phyloP scores from a whole-genome alignment of 257 asterid species.

The Solanum sitiens region DNA sequence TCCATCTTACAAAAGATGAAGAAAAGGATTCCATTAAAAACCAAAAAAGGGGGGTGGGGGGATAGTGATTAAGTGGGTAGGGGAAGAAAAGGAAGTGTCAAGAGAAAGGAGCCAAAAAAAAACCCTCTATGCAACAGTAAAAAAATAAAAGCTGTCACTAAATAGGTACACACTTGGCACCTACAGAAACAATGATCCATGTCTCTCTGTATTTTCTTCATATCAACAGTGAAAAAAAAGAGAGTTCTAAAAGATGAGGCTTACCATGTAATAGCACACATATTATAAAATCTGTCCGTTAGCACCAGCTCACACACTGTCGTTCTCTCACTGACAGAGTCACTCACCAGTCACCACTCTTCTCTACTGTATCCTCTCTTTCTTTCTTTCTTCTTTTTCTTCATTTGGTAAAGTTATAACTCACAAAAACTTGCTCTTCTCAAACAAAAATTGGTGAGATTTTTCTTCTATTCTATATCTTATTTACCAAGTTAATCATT shows the following conservation, averaged over 20 bases:
- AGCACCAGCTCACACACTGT: background rate
- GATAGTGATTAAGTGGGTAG: background rate
- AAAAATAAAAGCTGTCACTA: background rate
- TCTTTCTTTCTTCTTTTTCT: slow-evolving; percentile 20
- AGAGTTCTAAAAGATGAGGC: background rate
- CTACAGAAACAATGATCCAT: background rate
- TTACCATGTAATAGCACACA: background rate
- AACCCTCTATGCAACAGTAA: background rate
- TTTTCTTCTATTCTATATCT: background rate
- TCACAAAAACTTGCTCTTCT: background rate
- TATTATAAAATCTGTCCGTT: background rate
- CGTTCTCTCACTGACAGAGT: slow-evolving; percentile 1
- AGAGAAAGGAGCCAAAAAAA: background rate
- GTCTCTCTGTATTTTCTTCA: background rate
- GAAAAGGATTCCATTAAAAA: background rate
- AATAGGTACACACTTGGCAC: background rate
- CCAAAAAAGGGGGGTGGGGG: background rate
- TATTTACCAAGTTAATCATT: background rate
- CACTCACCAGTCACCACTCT: slow-evolving; percentile 1
- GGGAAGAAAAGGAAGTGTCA: background rate
- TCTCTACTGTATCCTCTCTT: background rate
- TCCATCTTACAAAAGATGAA: background rate
- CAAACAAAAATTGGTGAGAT: background rate
- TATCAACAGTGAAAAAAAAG: background rate
- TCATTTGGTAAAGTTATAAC: slow-evolving; percentile 24